These are phyloP conservation scores for Aureobasidium subglaciale DNA, from an alignment of 2,329 filamentous ascomycete species.

Conservation along the genomic window DNA sequence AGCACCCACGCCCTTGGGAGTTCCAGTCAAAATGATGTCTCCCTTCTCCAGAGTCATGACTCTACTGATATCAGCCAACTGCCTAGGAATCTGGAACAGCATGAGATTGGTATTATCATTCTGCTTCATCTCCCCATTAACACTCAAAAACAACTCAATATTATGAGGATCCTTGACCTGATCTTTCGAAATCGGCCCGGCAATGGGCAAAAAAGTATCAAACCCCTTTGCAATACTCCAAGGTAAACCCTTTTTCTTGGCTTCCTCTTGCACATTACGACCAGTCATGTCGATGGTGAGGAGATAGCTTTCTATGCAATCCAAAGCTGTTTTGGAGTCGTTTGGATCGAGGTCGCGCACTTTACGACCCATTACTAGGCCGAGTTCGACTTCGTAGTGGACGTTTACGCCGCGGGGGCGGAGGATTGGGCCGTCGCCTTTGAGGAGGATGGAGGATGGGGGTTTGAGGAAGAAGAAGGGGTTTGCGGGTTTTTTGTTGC, in stretches of 20 bases:
- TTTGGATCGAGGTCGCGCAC: constrained; percentile 66
- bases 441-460: constrained; percentile 73
- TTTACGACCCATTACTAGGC: constrained; percentile 76
- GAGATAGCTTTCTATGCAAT: constrained; percentile 79
- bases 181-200: constrained; percentile 69
- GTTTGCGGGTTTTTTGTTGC: constrained; percentile 63
- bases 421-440: constrained; percentile 70
- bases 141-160: constrained; percentile 74
- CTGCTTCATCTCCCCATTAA: constrained; percentile 75
- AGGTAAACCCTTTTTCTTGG: constrained; percentile 91
- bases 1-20: constrained; percentile 87
- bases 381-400: constrained; percentile 94
- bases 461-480: constrained; percentile 99
- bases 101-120: constrained; percentile 86
- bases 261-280: constrained; percentile 90
- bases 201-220: constrained; percentile 91
- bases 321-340: constrained; percentile 69
- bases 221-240: constrained; percentile 98
- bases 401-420: constrained; percentile 75
- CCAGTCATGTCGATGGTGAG: constrained; percentile 96
- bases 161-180: constrained; percentile 81
- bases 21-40: constrained; percentile 93
- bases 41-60: constrained; percentile 92
- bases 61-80: constrained; percentile 83
- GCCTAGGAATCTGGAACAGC: constrained; percentile 82